Conservation (phyloP, 176 grass and related monocot genomes). For the Juncus effusus region DNA sequence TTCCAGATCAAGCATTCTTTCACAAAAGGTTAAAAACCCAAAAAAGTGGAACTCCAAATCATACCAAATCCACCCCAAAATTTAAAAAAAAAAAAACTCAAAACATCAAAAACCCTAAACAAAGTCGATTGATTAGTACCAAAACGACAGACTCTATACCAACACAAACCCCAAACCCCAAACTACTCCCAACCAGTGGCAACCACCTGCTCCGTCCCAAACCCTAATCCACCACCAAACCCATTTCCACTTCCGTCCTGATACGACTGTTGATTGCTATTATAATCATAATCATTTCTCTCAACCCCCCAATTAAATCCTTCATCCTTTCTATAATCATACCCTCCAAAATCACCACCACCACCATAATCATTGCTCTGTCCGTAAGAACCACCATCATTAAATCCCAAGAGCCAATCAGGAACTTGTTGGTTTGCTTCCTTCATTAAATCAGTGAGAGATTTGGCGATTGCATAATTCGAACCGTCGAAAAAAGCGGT, state of each 20-base stretch:
- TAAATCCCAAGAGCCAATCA: slow-evolving; percentile 47
- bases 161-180: no score
- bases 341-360: slow-evolving; percentile 32
- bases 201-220: slow-evolving; percentile 36
- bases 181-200: slow-evolving; percentile 62
- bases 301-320: slow-evolving; percentile 3
- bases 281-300: no score
- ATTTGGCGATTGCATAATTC: slow-evolving; percentile 48
- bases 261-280: slow-evolving; percentile 13
- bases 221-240: slow-evolving; percentile 28
- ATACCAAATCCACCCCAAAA: no score
- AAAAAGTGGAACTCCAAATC: no score
- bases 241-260: not conserved
- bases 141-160: no score
- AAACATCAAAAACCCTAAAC: no score
- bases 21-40: no score
- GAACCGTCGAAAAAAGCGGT: slow-evolving; percentile 64
- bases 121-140: no score
- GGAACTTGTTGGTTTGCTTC: slow-evolving; percentile 64
- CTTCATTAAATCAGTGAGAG: slow-evolving; percentile 49
- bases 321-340: slow-evolving; percentile 12
- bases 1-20: no score
- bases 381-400: slow-evolving; percentile 27
- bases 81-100: no score
- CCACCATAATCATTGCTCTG: slow-evolving; percentile 25